Evolutionary conservation across 2,329 filamentous ascomycete genomes (phyloP), one percentile per base, ranked within the genome.

Genomic region (Epichloe scottii): DNA sequence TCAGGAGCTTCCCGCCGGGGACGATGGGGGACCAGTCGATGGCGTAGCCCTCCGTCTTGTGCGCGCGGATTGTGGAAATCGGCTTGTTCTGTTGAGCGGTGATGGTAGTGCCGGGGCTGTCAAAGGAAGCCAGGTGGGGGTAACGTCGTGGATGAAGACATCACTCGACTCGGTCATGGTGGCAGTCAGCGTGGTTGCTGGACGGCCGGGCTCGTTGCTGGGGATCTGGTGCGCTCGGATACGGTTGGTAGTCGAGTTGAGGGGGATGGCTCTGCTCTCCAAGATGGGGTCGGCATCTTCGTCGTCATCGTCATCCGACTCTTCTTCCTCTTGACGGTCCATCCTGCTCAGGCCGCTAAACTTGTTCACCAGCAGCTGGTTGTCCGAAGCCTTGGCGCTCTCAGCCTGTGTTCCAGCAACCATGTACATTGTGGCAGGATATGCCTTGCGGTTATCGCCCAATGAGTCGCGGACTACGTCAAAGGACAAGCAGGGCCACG

Each of bases 401-500:
- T 91, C 90, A 39, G 93, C 93, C 72, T 98, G 93, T 12, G 93
- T 98, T 54, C 93, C 93, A 17, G 89, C 84, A 34, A 97, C 90
- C 11, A 90, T 85, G 71, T 97, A 98, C 71, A 96, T 85, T 53
- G 91, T 96, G 48, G 89, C 89, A 26, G 93, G 93, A 69, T 94
- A 98, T n/a, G 85, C 83, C 67, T 85, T 94, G 63, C 93, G 85
- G 68, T 89, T 83, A 64, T 95, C 85, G 58, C 93, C 93, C 17
- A 98, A 78, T 49, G 77, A 76, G 70, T 98, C 93, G 60, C 78
- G 84, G 55, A 98, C 70, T 54, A 98, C 85, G 66, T 97, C 93
- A 69, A 96, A 95, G 2, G 91, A 97, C 15, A 98, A 78, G 66
- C 93, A 98, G 3, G 93, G 93, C 93, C 93, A 98, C 1, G 89